These are phyloP conservation scores for Suhomyces maxii DNA, from an alignment of 1,139 yeast species.

Conservation along the genomic window DNA sequence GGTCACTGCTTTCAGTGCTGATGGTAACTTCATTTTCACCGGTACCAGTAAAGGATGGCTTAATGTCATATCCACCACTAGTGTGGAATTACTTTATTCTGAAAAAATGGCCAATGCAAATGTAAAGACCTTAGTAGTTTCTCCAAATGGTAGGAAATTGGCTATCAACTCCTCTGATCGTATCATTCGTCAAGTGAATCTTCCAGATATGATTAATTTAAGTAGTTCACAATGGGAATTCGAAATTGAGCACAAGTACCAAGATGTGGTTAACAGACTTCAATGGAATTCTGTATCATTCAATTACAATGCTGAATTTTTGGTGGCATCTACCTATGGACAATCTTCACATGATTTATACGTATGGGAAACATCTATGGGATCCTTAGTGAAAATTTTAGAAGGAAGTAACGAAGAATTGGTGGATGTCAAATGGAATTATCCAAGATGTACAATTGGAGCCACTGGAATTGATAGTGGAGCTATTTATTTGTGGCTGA, in stretches of 20 bases:
- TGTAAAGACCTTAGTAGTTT: constrained; percentile 67
- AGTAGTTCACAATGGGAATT: constrained; percentile 44
- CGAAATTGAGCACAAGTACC: constrained; percentile 78
- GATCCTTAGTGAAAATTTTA: constrained; percentile 80
- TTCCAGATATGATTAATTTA: constrained; percentile 49
- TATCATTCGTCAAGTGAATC: constrained; percentile 66
- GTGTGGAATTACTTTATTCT: constrained; percentile 42
- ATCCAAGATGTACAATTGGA: constrained; percentile 68
- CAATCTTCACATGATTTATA: constrained; percentile 84
- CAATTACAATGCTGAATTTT: constrained; percentile 77
- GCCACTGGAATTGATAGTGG: constrained; percentile 93
- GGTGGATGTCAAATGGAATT: constrained; percentile 85
- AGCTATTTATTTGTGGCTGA: constrained; percentile 77
- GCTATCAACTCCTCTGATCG: constrained; percentile 84
- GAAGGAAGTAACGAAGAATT: constrained; percentile 93
- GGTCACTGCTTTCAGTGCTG: constrained; percentile 39
- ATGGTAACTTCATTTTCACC: constrained; percentile 56
- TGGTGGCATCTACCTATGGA: constrained; percentile 87
- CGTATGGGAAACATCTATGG: constrained; percentile 90
- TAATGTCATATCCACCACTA: constrained; percentile 44
- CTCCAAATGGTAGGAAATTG: constrained; percentile 65
- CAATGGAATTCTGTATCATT: constrained; percentile 88
- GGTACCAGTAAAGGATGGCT: constrained; percentile 86
- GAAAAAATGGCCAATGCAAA: constrained; percentile 64
- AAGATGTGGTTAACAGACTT: constrained; percentile 82